phyloP scores from a whole-genome alignment of 2,329 filamentous ascomycete species.

The Knufia fluminis region DNA sequence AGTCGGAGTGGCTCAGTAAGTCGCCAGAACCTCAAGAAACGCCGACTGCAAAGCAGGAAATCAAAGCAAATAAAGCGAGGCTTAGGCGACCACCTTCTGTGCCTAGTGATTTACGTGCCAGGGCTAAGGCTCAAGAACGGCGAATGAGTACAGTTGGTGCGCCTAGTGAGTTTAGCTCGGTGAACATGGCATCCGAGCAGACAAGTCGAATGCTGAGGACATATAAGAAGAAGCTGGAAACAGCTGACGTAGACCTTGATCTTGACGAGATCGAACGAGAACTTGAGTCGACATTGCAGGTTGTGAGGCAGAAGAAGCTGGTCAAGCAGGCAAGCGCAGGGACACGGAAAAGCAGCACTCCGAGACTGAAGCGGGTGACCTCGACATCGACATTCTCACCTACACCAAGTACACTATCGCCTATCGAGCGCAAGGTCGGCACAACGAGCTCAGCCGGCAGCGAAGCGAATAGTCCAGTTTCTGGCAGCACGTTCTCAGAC shows the following conservation, averaged over 20 bases:
- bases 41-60: slow-evolving; percentile 20
- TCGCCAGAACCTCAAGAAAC: slow-evolving; percentile 22
- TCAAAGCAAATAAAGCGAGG: slow-evolving; percentile 32
- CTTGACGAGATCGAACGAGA: slow-evolving; percentile 49
- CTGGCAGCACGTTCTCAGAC: neutral
- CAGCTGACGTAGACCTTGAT: slow-evolving; percentile 37
- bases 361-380: neutral
- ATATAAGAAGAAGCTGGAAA: slow-evolving; percentile 48
- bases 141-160: slow-evolving; percentile 18
- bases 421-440: neutral
- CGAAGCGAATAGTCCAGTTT: neutral
- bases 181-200: slow-evolving; percentile 48
- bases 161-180: slow-evolving; percentile 36
- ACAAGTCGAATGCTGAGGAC: slow-evolving; percentile 48
- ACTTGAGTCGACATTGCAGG: slow-evolving; percentile 40
- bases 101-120: slow-evolving; percentile 43
- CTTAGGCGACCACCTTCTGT: slow-evolving; percentile 26
- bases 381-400: too few species aligned
- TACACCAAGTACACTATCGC: neutral
- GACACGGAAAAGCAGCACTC: neutral
- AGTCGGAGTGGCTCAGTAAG: neutral
- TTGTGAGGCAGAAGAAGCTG: slow-evolving; percentile 32
- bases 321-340: neutral
- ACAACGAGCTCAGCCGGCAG: neutral
- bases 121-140: slow-evolving; percentile 32